A percentile compares a stretch with the other conserved stretches of the same genome.
Conservation (phyloP, 306 rosid genomes). For the Quercus parvula region DNA sequence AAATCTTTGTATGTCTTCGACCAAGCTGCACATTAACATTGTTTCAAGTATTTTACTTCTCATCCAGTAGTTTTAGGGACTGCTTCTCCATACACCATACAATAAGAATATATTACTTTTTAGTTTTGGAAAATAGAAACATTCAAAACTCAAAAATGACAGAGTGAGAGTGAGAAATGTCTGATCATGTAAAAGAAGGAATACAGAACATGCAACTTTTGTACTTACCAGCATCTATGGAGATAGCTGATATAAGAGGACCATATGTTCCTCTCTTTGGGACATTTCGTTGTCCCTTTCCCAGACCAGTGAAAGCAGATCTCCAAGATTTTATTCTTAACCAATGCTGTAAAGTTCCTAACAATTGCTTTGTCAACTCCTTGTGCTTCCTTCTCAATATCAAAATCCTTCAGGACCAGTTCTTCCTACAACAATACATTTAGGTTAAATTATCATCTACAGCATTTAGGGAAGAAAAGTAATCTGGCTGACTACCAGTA, state of each 20-base stretch:
- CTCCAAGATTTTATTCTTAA: slow-evolving; percentile 32
- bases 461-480: neutral
- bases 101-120: neutral
- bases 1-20: neutral
- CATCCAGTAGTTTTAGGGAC: neutral
- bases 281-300: slow-evolving; percentile 52
- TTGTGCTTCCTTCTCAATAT: slow-evolving; percentile 42
- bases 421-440: slow-evolving; percentile 33
- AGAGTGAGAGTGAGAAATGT: too few relatives aligned
- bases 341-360: slow-evolving; percentile 29
- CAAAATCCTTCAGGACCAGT: slow-evolving; percentile 43
- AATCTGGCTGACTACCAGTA: slow-evolving; percentile 4
- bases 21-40: neutral
- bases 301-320: slow-evolving; percentile 65
- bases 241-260: slow-evolving; percentile 64
- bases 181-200: neutral
- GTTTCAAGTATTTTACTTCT: neutral
- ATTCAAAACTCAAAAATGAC: too few relatives aligned
- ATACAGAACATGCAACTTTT: neutral
- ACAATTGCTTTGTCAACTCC: slow-evolving; percentile 38
- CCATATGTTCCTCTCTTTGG: slow-evolving; percentile 50
- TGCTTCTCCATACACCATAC: neutral
- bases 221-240: slow-evolving; percentile 51
- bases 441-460: slow-evolving; percentile 11
- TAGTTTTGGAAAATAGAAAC: too few relatives aligned